Conservation (phyloP, 1,284 basidiomycete genomes). For the Fomitopsis pinicola region DNA sequence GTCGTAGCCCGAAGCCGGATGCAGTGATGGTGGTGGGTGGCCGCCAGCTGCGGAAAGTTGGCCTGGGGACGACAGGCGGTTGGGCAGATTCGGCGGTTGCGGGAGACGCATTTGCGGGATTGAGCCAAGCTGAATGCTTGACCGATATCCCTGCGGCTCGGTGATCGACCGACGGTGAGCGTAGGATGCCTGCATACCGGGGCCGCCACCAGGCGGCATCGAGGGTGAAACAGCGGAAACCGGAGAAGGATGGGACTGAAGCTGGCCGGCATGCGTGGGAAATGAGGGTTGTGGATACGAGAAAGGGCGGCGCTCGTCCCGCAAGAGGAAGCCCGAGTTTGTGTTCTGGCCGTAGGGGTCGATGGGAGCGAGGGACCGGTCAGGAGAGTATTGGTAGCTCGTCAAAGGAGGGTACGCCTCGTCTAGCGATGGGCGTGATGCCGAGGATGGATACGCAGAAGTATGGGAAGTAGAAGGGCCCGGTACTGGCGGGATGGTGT, state of each 20-base stretch:
- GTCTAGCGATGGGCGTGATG: constrained; percentile 33
- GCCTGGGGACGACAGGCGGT: constrained; percentile 6
- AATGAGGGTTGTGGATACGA: constrained; percentile 41
- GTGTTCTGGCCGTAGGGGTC: constrained; percentile 26
- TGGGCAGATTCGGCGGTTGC: constrained; percentile 4
- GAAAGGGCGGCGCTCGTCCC: constrained; percentile 40
- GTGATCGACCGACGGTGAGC: constrained; percentile 43
- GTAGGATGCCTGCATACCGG: constrained; percentile 22
- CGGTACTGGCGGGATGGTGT: constrained; percentile 39
- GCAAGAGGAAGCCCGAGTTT: constrained; percentile 29
- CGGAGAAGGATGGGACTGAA: constrained; percentile 30
- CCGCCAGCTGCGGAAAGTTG: neutral
- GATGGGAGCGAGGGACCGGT: constrained; percentile 33
- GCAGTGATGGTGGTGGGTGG: neutral
- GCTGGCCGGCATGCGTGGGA: constrained; percentile 28
- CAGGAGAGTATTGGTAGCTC: constrained; percentile 36
- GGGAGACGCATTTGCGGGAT: constrained; percentile 7
- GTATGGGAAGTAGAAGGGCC: constrained; percentile 29
- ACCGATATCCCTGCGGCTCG: constrained; percentile 43
- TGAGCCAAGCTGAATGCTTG: constrained; percentile 12
- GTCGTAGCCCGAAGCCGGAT: constrained; percentile 7
- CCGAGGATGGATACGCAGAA: constrained; percentile 30
- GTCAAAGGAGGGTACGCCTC: constrained; percentile 33
- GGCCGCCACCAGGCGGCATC: constrained; percentile 22
- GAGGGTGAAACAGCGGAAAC: constrained; percentile 18